phyloP scores from a whole-genome alignment of 2,329 filamentous ascomycete species.

The Harringtonia lauricola region DNA sequence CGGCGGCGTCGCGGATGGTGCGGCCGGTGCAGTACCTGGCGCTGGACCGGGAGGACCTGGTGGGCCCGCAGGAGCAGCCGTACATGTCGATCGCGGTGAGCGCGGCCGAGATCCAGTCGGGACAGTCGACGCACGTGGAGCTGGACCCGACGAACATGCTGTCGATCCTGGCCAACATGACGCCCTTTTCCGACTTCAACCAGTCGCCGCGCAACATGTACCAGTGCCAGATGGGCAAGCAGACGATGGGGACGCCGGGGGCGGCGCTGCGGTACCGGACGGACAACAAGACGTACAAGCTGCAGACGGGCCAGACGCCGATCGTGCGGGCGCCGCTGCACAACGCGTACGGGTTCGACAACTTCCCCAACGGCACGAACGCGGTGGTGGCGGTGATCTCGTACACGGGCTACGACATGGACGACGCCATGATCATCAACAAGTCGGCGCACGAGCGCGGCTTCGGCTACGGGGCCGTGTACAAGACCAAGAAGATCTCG shows the following conservation, averaged over 20 bases:
- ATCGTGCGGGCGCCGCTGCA: constrained; percentile 86
- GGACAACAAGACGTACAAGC: constrained; percentile 91
- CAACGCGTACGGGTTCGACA: constrained; percentile 93
- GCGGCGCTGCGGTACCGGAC: constrained; percentile 77
- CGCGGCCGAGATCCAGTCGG: constrained; percentile 78
- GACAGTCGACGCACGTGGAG: constrained; percentile 86
- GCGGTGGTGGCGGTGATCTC: constrained; percentile 95
- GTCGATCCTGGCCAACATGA: constrained; percentile 97
- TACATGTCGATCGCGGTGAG: constrained; percentile 96
- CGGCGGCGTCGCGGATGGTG: constrained; percentile 74
- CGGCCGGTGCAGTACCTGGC: constrained; percentile 87
- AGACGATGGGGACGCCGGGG: constrained; percentile 95
- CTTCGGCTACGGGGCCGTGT: constrained; percentile 91
- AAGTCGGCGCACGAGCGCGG: constrained; percentile 93
- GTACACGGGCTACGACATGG: constrained; percentile 99
- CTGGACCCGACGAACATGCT: constrained; percentile 92
- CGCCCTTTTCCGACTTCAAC: constrained; percentile 97
- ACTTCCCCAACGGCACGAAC: constrained; percentile 95
- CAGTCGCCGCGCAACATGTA: constrained; percentile 99
- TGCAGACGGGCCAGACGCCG: constrained; percentile 93
- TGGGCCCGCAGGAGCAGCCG: constrained; percentile 90
- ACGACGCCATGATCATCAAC: constrained; percentile 99
- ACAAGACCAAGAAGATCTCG: constrained; percentile 90
- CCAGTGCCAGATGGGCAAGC: constrained; percentile 98
- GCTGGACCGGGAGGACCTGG: constrained; percentile 72